Evolutionary conservation across 2,329 filamentous ascomycete species (phyloP).

Genomic region (Hypomyces rosellus): DNA sequence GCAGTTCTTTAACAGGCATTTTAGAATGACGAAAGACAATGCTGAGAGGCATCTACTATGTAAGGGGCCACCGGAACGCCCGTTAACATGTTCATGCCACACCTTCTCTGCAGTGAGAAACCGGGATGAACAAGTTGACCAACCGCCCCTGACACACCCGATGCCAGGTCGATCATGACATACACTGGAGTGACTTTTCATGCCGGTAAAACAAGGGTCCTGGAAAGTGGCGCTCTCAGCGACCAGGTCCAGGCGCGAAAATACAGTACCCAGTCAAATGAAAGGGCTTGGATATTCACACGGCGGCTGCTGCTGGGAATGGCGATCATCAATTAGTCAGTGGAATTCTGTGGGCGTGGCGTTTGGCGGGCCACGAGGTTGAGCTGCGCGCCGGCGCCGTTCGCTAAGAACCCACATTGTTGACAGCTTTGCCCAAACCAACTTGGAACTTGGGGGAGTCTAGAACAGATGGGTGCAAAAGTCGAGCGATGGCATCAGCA

Average conservation of each 20-base stretch:
- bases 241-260: slow-evolving; percentile 5
- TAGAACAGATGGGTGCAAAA: not conserved
- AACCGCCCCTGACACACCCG: not conserved
- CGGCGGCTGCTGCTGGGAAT: not conserved
- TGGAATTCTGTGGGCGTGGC: not conserved
- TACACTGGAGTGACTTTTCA: slow-evolving; percentile 1
- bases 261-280: slow-evolving; percentile 6
- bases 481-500: not conserved
- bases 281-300: slow-evolving; percentile 8
- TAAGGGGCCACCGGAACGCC: not conserved
- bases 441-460: not conserved
- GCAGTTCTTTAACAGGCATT: too few species aligned
- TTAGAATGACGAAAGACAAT: not conserved
- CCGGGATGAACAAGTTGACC: not conserved
- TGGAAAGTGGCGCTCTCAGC: slow-evolving; percentile 5
- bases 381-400: not conserved
- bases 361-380: not conserved
- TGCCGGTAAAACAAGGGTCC: slow-evolving; percentile 6
- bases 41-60: not conserved
- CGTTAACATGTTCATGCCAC: not conserved
- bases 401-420: not conserved
- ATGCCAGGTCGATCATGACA: slow-evolving; percentile 13
- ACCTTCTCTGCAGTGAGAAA: not conserved
- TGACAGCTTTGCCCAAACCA: slow-evolving; percentile 1
- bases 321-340: slow-evolving; percentile 12